Evolutionary conservation across 192 early-diverging fungal species (phyloP), one percentile per base, ranked within the genome.

Genomic region (Umbelopsis sp.): DNA sequence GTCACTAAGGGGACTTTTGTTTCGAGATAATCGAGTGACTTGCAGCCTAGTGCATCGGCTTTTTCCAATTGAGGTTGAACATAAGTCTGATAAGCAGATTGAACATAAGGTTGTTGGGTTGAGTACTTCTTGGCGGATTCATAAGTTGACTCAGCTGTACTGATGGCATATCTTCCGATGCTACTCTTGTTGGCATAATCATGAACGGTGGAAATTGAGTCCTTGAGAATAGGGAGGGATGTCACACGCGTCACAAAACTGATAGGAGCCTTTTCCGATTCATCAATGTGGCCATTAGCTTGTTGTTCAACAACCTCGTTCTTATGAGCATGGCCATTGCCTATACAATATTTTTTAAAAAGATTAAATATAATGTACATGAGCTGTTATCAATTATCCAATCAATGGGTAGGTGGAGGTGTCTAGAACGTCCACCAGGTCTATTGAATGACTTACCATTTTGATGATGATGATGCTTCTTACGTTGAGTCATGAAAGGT

Each of bases 21-120:
- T 69, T 91, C 89, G 38, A 93, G 68, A 12, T 85, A 49, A 68
- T 90, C 89, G n/a, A 93, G 81, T 16, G 90, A 89, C 26, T 83
- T 80, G 25, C 83, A 85, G 34, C 88, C 91, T 25, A 90, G 77
- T 12, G 83, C 71, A 70, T 93, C 91, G 10, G 87, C 85, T 17
- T 81, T 84, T 51, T 79, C 75, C 29, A 92, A 74, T 34, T 90
- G 90, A 47, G 81, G 79, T 71, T 88, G 88, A 45, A 93, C 59
- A 56, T 78, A 78, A 21, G n/a, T 74, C 36, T 78, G 29, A 59
- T 78, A 78, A 62, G 73, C 73, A 31, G 72, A 62, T 52, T 78
- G 77, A n/a, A 78, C 69, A 50, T 74, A 71, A 22, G 77, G 77
- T n/a, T 74, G 77, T 3, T 56, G 65, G 32, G 62, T 71, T 12